Evolutionary conservation across 306 rosid species (phyloP).

Genomic region (Ammopiptanthus mongolicus): DNA sequence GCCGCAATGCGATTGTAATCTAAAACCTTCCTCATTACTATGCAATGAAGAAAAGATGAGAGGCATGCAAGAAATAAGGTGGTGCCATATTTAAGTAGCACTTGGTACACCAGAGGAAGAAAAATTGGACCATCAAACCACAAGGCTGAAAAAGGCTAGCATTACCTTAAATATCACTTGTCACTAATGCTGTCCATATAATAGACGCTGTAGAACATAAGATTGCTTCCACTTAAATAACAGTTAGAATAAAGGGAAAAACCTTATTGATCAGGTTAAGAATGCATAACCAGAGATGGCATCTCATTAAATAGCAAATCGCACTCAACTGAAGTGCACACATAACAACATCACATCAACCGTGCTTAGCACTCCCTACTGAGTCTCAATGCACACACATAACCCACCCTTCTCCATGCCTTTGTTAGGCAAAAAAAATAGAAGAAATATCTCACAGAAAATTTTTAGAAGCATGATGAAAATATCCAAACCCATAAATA

Average conservation of each 20-base stretch:
- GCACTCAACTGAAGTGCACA: neutral
- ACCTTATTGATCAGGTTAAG: neutral
- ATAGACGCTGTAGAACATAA: neutral
- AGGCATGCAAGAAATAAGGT: neutral
- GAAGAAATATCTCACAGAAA: neutral
- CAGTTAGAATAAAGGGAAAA: neutral
- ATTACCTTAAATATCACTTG: neutral
- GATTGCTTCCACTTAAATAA: neutral
- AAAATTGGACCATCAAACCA: neutral
- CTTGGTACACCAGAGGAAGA: neutral
- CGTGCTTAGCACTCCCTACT: neutral
- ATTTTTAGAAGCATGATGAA: neutral
- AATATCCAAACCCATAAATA: neutral
- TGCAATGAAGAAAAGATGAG: neutral
- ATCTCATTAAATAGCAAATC: neutral
- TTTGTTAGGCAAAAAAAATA: neutral
- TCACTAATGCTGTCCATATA: neutral
- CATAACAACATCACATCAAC: neutral
- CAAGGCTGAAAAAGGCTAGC: neutral
- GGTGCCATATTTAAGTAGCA: neutral
- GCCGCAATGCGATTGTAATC: too few species aligned
- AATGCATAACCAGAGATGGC: neutral
- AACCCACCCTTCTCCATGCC: neutral
- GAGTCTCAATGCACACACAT: neutral
- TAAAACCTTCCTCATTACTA: too few species aligned